Evolutionary conservation across 2,329 filamentous ascomycete species (phyloP), one percentile per base, ranked within the genome.

Genomic region (Xylariomycetidae sp.): DNA sequence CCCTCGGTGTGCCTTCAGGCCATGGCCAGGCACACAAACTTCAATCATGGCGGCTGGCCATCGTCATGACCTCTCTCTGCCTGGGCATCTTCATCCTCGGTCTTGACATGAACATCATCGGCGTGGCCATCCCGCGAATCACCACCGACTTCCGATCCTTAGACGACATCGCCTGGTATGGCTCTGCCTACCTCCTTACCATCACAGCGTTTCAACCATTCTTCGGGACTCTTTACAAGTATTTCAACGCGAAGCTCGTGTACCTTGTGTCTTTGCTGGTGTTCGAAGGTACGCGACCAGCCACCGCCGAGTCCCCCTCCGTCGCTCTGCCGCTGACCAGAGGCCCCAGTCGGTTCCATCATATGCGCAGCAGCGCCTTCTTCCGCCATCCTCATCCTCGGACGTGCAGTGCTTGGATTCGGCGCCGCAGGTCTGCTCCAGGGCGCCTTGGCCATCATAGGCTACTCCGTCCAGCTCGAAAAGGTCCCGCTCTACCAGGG

Each of bases 401-500:
- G 40, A 2, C 46, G 50, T 1, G 50, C 53, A 1, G 32, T 54
- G 6, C 37, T 45, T 19, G 53, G 53, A 4, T 25, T 46, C 10
- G 53, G 49, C 0, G 46, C 44, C 6, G 48, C 47, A 4, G 52
- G 53, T 6, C 25, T 54, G 1, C 44, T 50, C 18, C 44, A 49
- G 13, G 49, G 52, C 4, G 48, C 46, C 7, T 37, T 49, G 3
- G 40, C 56, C 26, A 56, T 59, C 29, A 52, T 60, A 14, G 40
- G 49, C 10, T 46, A 53, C 19, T 44, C 49, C 10, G 61, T 67
- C 4, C 59, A 57, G 3, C 47, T 69, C 2, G 52, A 58, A 2
- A 61, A 63, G 34, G 51, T 64, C 33, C 64, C 53, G 1, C 54
- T 63, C 8, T 68, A 59, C 38, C 57, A 57, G 16, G 60, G 62